These are phyloP conservation scores for Elasticomyces elasticus DNA, from an alignment of 495 filamentous ascomycete genomes.

Conservation along the genomic window DNA sequence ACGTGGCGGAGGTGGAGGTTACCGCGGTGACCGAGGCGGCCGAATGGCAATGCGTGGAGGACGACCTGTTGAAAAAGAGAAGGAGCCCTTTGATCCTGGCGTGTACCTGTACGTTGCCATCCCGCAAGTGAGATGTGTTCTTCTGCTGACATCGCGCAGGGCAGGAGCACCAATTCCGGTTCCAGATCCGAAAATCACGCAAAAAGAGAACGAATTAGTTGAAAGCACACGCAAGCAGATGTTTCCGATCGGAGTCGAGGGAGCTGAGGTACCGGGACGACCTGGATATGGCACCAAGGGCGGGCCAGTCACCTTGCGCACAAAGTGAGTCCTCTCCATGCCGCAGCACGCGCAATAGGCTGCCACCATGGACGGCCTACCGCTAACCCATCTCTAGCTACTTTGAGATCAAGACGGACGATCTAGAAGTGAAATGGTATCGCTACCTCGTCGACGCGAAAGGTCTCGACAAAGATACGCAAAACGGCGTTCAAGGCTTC, in stretches of 20 bases:
- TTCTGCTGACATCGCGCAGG: not conserved
- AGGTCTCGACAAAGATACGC: not conserved
- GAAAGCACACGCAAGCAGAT: not conserved
- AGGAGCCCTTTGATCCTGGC: not conserved
- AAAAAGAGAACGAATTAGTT: slow-evolving; percentile 11
- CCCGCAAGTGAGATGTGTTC: not conserved
- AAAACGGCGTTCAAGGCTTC: slow-evolving; percentile 1
- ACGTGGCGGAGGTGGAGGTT: slow-evolving; percentile 9
- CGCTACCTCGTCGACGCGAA: slow-evolving; percentile 17
- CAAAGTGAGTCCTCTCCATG: too few species aligned
- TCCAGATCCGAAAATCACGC: slow-evolving; percentile 4
- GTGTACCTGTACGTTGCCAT: not conserved
- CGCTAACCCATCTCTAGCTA: too few species aligned
- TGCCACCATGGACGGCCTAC: too few species aligned
- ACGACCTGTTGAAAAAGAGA: not conserved
- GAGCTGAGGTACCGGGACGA: slow-evolving; percentile 27
- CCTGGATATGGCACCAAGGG: slow-evolving; percentile 40
- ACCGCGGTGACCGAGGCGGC: slow-evolving; percentile 6
- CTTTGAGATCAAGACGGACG: too few species aligned
- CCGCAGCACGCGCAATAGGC: too few species aligned
- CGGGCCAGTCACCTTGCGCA: slow-evolving; percentile 29
- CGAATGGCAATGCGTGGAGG: not conserved
- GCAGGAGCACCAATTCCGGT: not conserved
- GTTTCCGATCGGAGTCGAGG: slow-evolving; percentile 1
- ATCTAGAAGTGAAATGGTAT: slow-evolving; percentile 27